These are phyloP conservation scores for Mortierella sp. DNA, from an alignment of 371 early-diverging fungal species.

Conservation along the genomic window DNA sequence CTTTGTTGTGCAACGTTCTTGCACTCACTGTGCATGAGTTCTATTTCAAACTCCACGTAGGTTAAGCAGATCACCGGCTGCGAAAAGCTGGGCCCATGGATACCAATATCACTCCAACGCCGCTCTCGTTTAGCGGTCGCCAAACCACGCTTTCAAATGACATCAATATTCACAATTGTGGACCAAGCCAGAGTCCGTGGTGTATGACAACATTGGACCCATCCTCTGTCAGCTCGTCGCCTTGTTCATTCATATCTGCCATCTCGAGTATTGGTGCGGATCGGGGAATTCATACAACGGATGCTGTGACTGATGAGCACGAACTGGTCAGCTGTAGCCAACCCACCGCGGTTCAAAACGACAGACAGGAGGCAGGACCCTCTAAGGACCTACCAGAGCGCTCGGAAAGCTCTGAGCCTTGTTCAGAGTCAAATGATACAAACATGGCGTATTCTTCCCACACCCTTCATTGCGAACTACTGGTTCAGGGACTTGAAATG, in stretches of 20 bases:
- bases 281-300: background rate
- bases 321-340: constrained; percentile 35
- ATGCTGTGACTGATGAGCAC: constrained; percentile 18
- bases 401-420: constrained; percentile 5
- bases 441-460: constrained; percentile 1
- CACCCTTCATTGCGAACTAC: background rate
- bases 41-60: too few relatives aligned
- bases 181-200: background rate
- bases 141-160: constrained; percentile 5
- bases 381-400: background rate
- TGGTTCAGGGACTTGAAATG: constrained; percentile 9
- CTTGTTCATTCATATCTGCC: constrained; percentile 42
- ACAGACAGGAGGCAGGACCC: background rate
- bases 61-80: too few relatives aligned
- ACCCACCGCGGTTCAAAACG: constrained; percentile 2
- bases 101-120: background rate
- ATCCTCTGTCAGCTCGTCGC: constrained; percentile 28
- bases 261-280: constrained; percentile 16
- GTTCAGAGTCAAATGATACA: background rate
- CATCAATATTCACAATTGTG: background rate
- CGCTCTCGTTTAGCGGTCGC: too few relatives aligned
- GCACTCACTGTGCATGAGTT: too few relatives aligned
- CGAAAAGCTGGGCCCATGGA: background rate
- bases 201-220: constrained; percentile 13
- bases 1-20: too few relatives aligned